Percentiles rank a stretch among this genome's conserved stretches.
Evolutionary conservation across 2,329 filamentous ascomycete species (phyloP).

Genomic region (Eutypa lata): DNA sequence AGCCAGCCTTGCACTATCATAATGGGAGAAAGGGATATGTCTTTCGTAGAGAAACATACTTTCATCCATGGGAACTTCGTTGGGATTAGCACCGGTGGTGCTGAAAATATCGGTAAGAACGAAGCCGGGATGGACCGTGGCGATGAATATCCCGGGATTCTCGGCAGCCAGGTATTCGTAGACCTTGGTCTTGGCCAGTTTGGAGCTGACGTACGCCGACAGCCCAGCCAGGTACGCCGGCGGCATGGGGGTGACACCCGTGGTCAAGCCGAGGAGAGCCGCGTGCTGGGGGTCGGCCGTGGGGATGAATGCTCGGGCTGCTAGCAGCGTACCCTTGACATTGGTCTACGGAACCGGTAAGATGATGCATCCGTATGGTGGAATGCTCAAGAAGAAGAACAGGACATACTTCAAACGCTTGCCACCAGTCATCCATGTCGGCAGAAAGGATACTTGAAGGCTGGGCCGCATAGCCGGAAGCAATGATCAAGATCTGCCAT

Average conservation of each 20-base stretch:
- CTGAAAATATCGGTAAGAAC: conserved; percentile 19
- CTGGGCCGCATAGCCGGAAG: not conserved
- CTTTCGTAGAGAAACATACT: conserved; percentile 2
- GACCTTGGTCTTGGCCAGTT: conserved; percentile 16
- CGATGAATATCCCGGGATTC: conserved; percentile 19
- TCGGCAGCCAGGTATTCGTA: conserved; percentile 22
- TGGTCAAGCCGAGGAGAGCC: conserved; percentile 10
- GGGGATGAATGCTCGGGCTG: conserved; percentile 6
- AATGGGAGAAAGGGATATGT: not conserved
- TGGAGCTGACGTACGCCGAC: conserved; percentile 10
- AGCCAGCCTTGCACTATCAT: conserved; percentile 3
- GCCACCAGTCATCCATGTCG: conserved; percentile 16
- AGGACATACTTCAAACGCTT: conserved; percentile 19
- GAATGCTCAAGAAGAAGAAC: not conserved
- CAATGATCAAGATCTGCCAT: conserved; percentile 5
- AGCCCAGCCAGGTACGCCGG: conserved; percentile 8
- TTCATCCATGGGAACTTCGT: conserved; percentile 12
- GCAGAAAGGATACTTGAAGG: conserved; percentile 1
- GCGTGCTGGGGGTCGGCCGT: conserved; percentile 5
- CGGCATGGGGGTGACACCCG: not conserved
- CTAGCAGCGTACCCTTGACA: conserved; percentile 10
- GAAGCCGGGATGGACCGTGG: conserved; percentile 21
- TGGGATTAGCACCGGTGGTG: conserved; percentile 16
- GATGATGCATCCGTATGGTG: not conserved
- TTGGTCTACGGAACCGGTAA: conserved; percentile 8